A percentile compares a stretch with the other conserved stretches of the same genome.
These are phyloP conservation scores for Schizosaccharomyces osmophilus DNA, from an alignment of 805 yeast species.

Conservation along the genomic window DNA sequence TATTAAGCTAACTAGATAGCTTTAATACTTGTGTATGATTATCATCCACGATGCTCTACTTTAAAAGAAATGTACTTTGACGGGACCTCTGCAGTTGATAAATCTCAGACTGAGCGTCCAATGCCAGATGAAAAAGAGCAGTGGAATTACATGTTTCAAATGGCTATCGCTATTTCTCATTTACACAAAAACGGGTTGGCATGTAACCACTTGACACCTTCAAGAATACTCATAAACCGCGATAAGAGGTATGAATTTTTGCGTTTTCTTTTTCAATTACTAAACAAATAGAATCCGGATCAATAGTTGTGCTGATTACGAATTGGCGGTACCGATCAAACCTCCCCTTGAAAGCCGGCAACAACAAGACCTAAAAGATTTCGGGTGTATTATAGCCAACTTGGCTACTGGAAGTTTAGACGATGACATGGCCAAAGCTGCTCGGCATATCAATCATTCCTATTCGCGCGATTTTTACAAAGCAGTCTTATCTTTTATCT, in stretches of 20 bases:
- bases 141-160: constrained; percentile 58
- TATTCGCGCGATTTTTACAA: constrained; percentile 9
- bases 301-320: constrained; percentile 45
- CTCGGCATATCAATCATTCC: constrained; percentile 4
- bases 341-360: constrained; percentile 17
- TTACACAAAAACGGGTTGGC: constrained; percentile 43
- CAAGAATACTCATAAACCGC: constrained; percentile 50
- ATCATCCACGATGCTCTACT: constrained; percentile 52
- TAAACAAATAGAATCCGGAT: constrained; percentile 23
- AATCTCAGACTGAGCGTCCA: background rate
- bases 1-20: constrained; percentile 12
- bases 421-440: background rate
- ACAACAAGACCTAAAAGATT: constrained; percentile 27
- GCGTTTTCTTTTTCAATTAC: background rate
- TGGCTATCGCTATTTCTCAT: constrained; percentile 40
- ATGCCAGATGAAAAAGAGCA: constrained; percentile 28
- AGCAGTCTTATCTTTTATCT: constrained; percentile 4
- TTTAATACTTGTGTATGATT: constrained; percentile 59
- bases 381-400: constrained; percentile 38
- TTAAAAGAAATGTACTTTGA: constrained; percentile 43
- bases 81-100: constrained; percentile 8
- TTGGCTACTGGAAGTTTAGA: constrained; percentile 17
- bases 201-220: constrained; percentile 36
- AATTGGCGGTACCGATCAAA: constrained; percentile 26
- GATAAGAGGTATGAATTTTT: constrained; percentile 23